Percentiles rank a stretch among this genome's conserved stretches.
Conservation (phyloP, 163 green algal species). For the Scenedesmus sp. region DNA sequence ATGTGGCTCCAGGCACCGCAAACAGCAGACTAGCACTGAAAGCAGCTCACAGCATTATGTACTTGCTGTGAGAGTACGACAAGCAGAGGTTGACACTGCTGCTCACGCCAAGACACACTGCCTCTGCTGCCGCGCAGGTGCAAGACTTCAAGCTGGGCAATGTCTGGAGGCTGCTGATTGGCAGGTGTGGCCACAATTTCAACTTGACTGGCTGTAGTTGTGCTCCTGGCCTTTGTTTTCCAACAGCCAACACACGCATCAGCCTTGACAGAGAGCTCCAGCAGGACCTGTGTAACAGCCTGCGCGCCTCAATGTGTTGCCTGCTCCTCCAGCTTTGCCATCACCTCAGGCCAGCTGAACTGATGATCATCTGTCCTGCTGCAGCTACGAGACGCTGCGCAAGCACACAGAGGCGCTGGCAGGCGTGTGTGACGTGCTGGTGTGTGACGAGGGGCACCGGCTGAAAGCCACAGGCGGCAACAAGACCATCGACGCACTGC, state of each 20-base stretch:
- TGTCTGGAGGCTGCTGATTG: conserved; percentile 49
- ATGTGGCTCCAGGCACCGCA: no score
- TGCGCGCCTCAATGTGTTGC: no score
- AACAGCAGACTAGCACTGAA: no score
- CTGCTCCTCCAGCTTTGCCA: background rate
- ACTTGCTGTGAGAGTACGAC: no score
- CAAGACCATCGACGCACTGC: conserved; percentile 86
- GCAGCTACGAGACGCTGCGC: conserved; percentile 86
- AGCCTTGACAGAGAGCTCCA: no score
- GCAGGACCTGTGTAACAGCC: no score
- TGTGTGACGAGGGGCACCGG: conserved; percentile 88
- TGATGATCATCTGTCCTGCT: conserved; percentile 55
- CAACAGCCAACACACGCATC: no score
- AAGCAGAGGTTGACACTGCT: no score
- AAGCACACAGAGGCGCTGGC: conserved; percentile 71
- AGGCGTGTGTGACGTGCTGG: conserved; percentile 64
- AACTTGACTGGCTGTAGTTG: background rate
- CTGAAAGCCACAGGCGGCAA: conserved; percentile 84
- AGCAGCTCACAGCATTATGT: no score
- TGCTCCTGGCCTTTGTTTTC: conserved; percentile 13
- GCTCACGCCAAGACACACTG: background rate
- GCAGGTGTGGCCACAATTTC: background rate
- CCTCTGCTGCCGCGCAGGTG: conserved; percentile 51
- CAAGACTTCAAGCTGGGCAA: conserved; percentile 63
- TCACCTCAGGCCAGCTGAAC: background rate